Percentiles rank a stretch among this genome's conserved stretches.
Conservation (phyloP, 495 filamentous ascomycete species). For the Pseudevernia furfuracea region DNA sequence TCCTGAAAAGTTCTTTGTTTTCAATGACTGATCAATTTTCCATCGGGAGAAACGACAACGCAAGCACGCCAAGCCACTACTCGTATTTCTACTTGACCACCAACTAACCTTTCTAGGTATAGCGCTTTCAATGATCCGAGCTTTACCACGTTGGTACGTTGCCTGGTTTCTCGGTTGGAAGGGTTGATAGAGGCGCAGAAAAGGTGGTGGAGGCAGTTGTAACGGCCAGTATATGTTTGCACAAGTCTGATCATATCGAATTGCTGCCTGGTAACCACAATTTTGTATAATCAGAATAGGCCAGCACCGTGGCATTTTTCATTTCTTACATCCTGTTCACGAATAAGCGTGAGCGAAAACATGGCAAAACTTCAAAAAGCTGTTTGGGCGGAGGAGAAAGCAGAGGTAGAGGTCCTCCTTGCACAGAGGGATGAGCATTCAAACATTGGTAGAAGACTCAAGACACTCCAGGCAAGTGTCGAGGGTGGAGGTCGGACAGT, state of each 20-base stretch:
- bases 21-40: no score
- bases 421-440: constrained; percentile 61
- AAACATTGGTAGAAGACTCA: constrained; percentile 83
- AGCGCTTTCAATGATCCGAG: background rate
- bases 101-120: background rate
- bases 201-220: no score
- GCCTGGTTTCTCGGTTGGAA: no score
- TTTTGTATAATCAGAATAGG: background rate
- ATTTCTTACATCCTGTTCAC: background rate
- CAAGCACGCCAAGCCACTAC: background rate
- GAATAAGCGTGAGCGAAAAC: constrained; percentile 2
- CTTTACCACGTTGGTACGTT: no score
- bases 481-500: constrained; percentile 83
- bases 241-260: no score
- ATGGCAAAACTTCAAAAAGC: constrained; percentile 48
- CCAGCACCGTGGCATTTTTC: background rate
- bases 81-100: background rate
- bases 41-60: background rate
- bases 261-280: background rate
- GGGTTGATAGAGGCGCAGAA: no score
- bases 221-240: no score
- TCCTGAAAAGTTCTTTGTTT: background rate
- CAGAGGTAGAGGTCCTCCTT: constrained; percentile 61
- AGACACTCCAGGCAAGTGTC: constrained; percentile 73
- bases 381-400: constrained; percentile 61